Percentiles rank a stretch among this genome's conserved stretches.
phyloP scores from a whole-genome alignment of 2,329 filamentous ascomycete genomes.

The Aspergillus glaucus region DNA sequence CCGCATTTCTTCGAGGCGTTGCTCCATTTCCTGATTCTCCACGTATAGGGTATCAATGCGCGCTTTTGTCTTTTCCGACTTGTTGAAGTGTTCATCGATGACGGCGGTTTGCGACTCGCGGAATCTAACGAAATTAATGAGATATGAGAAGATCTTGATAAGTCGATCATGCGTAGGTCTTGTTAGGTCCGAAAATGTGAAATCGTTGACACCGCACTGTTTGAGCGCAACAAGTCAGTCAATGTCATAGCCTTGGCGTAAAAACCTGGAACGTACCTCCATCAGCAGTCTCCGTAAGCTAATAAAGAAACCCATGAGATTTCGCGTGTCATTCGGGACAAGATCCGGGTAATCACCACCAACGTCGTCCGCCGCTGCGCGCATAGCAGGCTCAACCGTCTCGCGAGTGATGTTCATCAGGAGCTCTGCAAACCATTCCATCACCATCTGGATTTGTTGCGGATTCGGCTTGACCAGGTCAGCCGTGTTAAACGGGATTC shows the following conservation, averaged over 20 bases:
- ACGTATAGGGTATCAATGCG: constrained; percentile 79
- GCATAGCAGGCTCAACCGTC: constrained; percentile 91
- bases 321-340: constrained; percentile 78
- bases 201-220: constrained; percentile 84
- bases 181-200: constrained; percentile 87
- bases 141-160: constrained; percentile 91
- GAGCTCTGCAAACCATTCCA: constrained; percentile 94
- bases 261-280: constrained; percentile 41
- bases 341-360: constrained; percentile 79
- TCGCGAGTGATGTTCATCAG: constrained; percentile 91
- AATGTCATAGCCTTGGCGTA: background rate
- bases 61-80: constrained; percentile 75
- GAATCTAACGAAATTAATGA: constrained; percentile 98
- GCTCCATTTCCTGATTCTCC: constrained; percentile 83
- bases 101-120: constrained; percentile 83
- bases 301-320: constrained; percentile 93
- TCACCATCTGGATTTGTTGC: constrained; percentile 91
- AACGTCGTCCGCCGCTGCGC: constrained; percentile 79
- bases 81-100: constrained; percentile 92
- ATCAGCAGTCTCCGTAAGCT: constrained; percentile 71
- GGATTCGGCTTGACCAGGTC: constrained; percentile 93
- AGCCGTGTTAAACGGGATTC: constrained; percentile 76
- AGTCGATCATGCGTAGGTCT: constrained; percentile 84
- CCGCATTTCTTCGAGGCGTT: constrained; percentile 71
- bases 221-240: background rate